Percentiles rank a stretch among this genome's conserved stretches.
Evolutionary conservation across 1,284 basidiomycete genomes (phyloP).

Genomic region (Inonotus hispidus): DNA sequence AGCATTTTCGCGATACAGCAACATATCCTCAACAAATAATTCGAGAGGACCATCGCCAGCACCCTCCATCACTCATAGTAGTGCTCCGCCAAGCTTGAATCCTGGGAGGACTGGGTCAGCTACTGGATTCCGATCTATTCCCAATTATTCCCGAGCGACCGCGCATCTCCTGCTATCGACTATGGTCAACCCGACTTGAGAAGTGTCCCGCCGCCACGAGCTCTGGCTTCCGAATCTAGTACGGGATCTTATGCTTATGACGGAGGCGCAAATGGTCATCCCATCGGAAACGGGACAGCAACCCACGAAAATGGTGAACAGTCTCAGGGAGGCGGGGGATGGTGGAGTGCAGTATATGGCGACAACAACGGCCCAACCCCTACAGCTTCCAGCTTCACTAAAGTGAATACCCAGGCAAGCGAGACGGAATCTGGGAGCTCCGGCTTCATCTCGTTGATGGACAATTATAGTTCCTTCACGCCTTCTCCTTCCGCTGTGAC

Average conservation of each 20-base stretch:
- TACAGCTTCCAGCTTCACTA: constrained; percentile 58
- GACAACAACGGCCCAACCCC: constrained; percentile 53
- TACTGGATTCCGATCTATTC: constrained; percentile 44
- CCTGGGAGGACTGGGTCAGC: constrained; percentile 59
- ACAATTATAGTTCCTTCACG: constrained; percentile 42
- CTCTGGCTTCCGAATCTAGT: constrained; percentile 48
- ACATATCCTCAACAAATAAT: constrained; percentile 79
- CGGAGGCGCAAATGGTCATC: not conserved
- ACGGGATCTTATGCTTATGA: constrained; percentile 31
- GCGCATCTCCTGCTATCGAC: constrained; percentile 74
- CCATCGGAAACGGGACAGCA: not conserved
- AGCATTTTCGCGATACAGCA: constrained; percentile 92
- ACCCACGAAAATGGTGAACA: not conserved
- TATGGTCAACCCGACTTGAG: constrained; percentile 43
- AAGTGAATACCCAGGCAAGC: constrained; percentile 35
- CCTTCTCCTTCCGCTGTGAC: constrained; percentile 24
- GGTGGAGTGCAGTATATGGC: constrained; percentile 57
- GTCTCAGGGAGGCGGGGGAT: constrained; percentile 39
- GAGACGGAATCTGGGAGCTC: constrained; percentile 38
- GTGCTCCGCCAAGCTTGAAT: constrained; percentile 36
- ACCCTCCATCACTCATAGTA: constrained; percentile 47
- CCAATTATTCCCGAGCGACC: constrained; percentile 52
- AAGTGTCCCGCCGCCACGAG: constrained; percentile 45
- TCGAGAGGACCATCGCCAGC: constrained; percentile 70
- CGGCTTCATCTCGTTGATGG: constrained; percentile 87